Base-by-base conservation (phyloP, 2,329 filamentous ascomycete species). In the Epichloe uncinata region DNA sequence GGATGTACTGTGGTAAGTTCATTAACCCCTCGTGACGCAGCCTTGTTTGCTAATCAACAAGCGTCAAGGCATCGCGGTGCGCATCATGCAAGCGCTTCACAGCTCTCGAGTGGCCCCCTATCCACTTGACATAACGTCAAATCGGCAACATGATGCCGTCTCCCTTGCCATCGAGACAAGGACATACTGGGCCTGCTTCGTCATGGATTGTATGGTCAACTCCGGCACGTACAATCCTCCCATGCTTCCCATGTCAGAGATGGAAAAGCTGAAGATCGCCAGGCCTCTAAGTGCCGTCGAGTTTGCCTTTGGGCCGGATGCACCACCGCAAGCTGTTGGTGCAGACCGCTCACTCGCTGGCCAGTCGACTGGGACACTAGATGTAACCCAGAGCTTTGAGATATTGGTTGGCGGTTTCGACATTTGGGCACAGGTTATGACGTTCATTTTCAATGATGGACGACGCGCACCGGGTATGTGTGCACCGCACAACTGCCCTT, bases 161-260 rank as follows among this genome's bases (percentile, higher is more conserved):
- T 56, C 59, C 4, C 54, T 58, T 0, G 61, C 65, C 0, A 62
- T 66, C 3, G 62, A 69, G 37, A 68, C 66, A 2, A 56, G 69
- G 1, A 70, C 69, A 0, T 71, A 69, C 42, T 73, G 70, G 70
- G 64, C 64, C 0, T 72, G 70, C 52, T 71, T 71, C 48, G 64
- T 73, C 33, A 66, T 73, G 61, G 69, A 72, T 50, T 66, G 69
- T 9, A 65, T 70, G 47, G 62, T 73, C 37, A 68, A 68, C 37
- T 71, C 67, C 2, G 69, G 68, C 0, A 69, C 64, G 0, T 67
- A 68, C 22, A 66, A 66, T 7, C 64, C 65, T 0, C 64, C 62
- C 4, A 65, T 67, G 59, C 58, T 69, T 0, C 62, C 63, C 4
- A 60, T 67, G 53, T 55, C 57, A 0, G 62, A 66, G 11, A 66